These are phyloP conservation scores for Cucumis hystrix DNA, from an alignment of 306 rosid species.

Conservation along the genomic window DNA sequence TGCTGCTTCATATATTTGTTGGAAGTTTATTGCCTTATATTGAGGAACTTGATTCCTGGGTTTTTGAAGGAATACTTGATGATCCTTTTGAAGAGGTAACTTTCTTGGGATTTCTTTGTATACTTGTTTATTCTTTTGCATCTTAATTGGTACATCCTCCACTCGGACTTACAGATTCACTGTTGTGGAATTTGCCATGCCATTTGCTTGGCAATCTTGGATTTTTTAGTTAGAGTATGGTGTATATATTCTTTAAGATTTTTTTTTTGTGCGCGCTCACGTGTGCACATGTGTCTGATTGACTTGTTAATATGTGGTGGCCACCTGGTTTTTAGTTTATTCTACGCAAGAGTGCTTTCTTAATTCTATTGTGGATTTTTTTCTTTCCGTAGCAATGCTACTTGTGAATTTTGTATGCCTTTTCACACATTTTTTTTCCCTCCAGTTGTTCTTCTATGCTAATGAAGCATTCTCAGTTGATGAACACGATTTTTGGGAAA, in stretches of 20 bases:
- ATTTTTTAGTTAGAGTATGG: not conserved
- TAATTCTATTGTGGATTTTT: not conserved
- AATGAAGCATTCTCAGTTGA: slow-evolving; percentile 58
- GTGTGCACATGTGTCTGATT: not conserved
- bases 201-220: not conserved
- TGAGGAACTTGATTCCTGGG: slow-evolving; percentile 96
- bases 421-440: not conserved
- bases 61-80: slow-evolving; percentile 90
- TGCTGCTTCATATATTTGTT: slow-evolving; percentile 67
- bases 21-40: slow-evolving; percentile 84
- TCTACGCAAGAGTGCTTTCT: not conserved
- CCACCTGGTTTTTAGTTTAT: not conserved
- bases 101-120: slow-evolving; percentile 9
- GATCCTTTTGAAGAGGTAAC: slow-evolving; percentile 94
- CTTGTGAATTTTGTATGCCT: not conserved
- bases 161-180: not conserved
- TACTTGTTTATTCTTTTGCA: not conserved
- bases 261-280: not conserved
- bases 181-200: not conserved
- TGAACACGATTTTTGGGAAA: slow-evolving; percentile 92
- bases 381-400: not conserved
- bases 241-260: not conserved
- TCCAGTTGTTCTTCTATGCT: slow-evolving; percentile 78
- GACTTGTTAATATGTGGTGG: not conserved
- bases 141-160: not conserved